These are phyloP conservation scores for Blastobotrys mokoenaii DNA, from an alignment of 805 yeast species.

Conservation along the genomic window DNA sequence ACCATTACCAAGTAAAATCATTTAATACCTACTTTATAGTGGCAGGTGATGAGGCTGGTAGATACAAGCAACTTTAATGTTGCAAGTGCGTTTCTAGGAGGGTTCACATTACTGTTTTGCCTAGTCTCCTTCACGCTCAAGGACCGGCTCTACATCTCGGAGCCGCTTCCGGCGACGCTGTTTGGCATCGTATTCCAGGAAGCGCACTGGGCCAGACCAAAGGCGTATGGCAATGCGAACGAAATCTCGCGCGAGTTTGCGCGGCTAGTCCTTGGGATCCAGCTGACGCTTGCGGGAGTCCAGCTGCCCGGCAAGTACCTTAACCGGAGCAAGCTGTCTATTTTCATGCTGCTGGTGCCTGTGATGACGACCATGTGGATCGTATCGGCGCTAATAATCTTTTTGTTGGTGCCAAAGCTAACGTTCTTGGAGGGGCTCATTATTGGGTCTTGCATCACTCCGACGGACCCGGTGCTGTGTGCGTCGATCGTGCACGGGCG, in stretches of 20 bases:
- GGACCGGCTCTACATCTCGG: slow-evolving; percentile 53
- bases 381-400: slow-evolving; percentile 52
- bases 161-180: slow-evolving; percentile 56
- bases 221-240: slow-evolving; percentile 39
- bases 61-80: slow-evolving; percentile 26
- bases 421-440: slow-evolving; percentile 47
- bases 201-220: slow-evolving; percentile 48
- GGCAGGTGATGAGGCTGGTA: too few species aligned
- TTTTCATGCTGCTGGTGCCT: slow-evolving; percentile 51
- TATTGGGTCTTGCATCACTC: slow-evolving; percentile 64
- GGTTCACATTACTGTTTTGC: slow-evolving; percentile 50
- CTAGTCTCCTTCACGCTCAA: slow-evolving; percentile 50
- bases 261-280: slow-evolving; percentile 58
- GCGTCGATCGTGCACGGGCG: slow-evolving; percentile 68
- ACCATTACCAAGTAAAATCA: too few species aligned
- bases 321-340: slow-evolving; percentile 49
- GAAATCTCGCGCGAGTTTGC: slow-evolving; percentile 50
- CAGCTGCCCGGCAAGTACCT: slow-evolving; percentile 64
- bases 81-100: slow-evolving; percentile 53
- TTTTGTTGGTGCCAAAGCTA: slow-evolving; percentile 51
- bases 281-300: slow-evolving; percentile 64
- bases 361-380: slow-evolving; percentile 70
- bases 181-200: slow-evolving; percentile 55
- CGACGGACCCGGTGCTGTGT: slow-evolving; percentile 69
- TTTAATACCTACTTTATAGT: too few species aligned